Conservation (phyloP, 2,329 filamentous ascomycete genomes). For the Trichophyton benhamiae region DNA sequence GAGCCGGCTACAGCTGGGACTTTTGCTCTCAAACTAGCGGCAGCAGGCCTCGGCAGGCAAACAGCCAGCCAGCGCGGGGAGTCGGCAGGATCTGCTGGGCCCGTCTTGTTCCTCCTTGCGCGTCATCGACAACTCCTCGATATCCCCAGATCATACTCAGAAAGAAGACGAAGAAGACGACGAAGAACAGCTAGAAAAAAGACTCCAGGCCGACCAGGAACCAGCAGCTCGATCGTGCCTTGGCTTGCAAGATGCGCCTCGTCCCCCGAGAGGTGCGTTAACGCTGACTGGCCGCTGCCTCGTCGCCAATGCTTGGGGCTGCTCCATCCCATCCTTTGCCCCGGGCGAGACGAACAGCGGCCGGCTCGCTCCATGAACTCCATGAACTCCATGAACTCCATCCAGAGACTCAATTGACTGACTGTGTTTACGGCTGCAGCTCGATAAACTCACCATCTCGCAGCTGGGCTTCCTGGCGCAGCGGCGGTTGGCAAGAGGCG, state of each 20-base stretch:
- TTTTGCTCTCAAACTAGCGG: background rate
- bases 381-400: no score
- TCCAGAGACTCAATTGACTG: no score
- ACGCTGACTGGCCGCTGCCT: conserved; percentile 29
- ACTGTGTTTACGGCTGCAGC: conserved; percentile 37
- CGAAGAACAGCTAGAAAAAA: no score
- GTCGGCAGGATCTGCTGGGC: no score
- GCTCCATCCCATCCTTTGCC: conserved; percentile 1
- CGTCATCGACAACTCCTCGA: no score
- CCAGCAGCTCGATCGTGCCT: background rate
- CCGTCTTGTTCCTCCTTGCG: no score
- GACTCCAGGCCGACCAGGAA: background rate
- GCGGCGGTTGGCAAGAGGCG: conserved; percentile 71
- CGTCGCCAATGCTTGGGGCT: conserved; percentile 15
- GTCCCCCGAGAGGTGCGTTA: conserved; percentile 35
- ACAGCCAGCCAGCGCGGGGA: no score
- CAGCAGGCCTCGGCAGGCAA: background rate
- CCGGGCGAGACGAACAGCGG: background rate
- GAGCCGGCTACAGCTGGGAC: background rate
- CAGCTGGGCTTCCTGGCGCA: conserved; percentile 82
- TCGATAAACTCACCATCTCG: conserved; percentile 91
- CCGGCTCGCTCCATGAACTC: no score
- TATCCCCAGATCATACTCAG: no score
- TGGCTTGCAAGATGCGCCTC: conserved; percentile 30
- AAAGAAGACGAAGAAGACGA: no score